A percentile compares a stretch with the other conserved stretches of the same genome.
These are phyloP conservation scores for Trichoderma koningiopsis DNA, from an alignment of 2,329 filamentous ascomycete genomes.

Conservation along the genomic window DNA sequence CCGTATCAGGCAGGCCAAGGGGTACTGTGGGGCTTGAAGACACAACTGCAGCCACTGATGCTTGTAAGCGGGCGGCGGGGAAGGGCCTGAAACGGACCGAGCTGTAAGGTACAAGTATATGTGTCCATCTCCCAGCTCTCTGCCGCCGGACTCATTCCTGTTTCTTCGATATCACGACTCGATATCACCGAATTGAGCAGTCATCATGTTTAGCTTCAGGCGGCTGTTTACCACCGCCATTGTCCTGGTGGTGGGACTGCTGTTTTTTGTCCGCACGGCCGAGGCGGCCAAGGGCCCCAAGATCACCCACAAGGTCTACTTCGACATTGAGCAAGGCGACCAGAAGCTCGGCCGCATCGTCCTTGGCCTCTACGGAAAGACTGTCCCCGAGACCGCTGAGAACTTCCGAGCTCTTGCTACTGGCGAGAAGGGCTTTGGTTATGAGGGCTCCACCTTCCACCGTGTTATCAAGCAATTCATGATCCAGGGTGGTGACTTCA, in stretches of 20 bases:
- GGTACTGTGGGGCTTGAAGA: not conserved
- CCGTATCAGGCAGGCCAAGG: not conserved
- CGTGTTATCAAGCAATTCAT: constrained; percentile 89
- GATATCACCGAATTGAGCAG: constrained; percentile 22
- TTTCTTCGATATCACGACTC: constrained; percentile 13
- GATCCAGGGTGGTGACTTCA: constrained; percentile 91
- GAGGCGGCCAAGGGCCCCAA: constrained; percentile 84
- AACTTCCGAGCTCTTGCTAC: constrained; percentile 81
- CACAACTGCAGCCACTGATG: constrained; percentile 8
- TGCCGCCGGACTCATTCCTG: constrained; percentile 1
- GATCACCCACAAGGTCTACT: constrained; percentile 95
- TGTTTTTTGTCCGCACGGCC: constrained; percentile 74
- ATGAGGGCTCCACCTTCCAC: constrained; percentile 81
- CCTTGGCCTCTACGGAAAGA: constrained; percentile 85
- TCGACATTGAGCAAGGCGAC: constrained; percentile 79
- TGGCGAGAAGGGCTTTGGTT: constrained; percentile 84
- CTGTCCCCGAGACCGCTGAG: constrained; percentile 72
- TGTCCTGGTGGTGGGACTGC: constrained; percentile 72
- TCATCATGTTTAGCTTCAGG: constrained; percentile 74
- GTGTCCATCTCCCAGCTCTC: constrained; percentile 27
- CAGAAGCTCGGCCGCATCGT: constrained; percentile 73
- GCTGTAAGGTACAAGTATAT: constrained; percentile 27
- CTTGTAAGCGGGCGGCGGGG: constrained; percentile 27
- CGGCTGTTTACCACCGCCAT: constrained; percentile 71
- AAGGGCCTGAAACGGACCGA: constrained; percentile 28